Conservation (phyloP, 441 rosid genomes). For the Pelargonium australe region DNA sequence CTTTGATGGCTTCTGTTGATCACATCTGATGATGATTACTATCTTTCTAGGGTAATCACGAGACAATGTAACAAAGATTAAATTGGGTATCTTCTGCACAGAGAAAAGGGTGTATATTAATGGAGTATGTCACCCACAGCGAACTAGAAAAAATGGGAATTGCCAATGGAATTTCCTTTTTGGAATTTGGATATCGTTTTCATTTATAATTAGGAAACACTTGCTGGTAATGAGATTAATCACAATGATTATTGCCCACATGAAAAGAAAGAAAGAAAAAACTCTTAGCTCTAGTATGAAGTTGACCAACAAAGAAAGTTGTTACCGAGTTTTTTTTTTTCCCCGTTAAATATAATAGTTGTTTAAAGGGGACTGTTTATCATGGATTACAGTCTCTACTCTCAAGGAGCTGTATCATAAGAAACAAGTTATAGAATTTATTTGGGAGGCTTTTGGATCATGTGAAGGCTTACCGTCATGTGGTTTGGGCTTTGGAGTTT, state of each 20-base stretch:
- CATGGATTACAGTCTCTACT: background rate
- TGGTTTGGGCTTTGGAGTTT: too few species aligned
- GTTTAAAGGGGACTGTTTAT: background rate
- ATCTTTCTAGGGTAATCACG: background rate
- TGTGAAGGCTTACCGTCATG: too few species aligned
- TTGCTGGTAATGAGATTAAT: background rate
- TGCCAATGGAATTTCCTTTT: background rate
- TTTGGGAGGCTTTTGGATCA: too few species aligned
- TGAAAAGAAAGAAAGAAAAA: background rate
- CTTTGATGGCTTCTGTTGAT: background rate
- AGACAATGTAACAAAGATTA: background rate
- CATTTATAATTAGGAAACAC: background rate
- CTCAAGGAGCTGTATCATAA: too few species aligned
- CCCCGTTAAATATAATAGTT: background rate
- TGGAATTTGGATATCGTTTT: background rate
- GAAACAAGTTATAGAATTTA: too few species aligned
- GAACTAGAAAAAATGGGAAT: background rate
- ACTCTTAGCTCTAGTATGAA: background rate
- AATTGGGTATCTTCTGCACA: background rate
- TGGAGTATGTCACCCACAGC: background rate
- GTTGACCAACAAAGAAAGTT: background rate
- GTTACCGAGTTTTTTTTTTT: background rate
- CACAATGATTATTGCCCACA: background rate
- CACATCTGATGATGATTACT: background rate
- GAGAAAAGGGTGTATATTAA: background rate